Base-by-base conservation (phyloP, 352 stramenopile genomes). In the Phytophthora fragariae region DNA sequence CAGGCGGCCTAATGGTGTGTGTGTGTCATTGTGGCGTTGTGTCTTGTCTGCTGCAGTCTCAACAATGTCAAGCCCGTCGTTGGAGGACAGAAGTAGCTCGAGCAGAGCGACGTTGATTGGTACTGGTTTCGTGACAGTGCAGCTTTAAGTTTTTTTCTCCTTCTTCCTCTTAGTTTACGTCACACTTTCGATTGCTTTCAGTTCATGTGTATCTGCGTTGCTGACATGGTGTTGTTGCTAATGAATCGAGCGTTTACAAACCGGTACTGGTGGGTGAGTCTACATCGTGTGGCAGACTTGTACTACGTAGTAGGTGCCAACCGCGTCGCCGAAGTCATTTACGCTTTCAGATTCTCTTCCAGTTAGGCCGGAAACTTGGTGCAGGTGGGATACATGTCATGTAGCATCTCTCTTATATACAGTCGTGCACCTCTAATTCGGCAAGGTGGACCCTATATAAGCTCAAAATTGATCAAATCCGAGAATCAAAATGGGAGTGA, bases 41-140 rank as follows among this genome's bases (percentile, higher is more conserved):
- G 31, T 27, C 24, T 27, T 27, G 24, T 27, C 50, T 73, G 35
- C 21, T 33, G 37, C 58, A 90, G 83, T 49, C 68, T 91, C 39
- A 85, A 91, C 79, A 91, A 87, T 29, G 82, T 92, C 63, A 92
- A 91, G 75, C 84, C 85, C 1, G 85, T 92, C 12, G 81, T 92
- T 50, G 85, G 85, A 6, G 73, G 72, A 58, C 85, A 92, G 65
- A 91, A 91, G 81, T 87, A 83, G 68, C 4, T 27, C 3, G 19
- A 8, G 12, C 53, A 33, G 55, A 65, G 67, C 57, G 65, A 54
- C 46, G 24, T 27, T 27, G 24, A 69, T 31, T 50, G 24, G 5
- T 55, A 17, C 17, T 41, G 19, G 52, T 19, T 24, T 58, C 19
- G 59, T 29, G 57, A 56, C 58, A 65, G 46, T 52, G 15, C 46